These are phyloP conservation scores for Colletotrichum sp. DNA, from an alignment of 2,329 filamentous ascomycete genomes.

Conservation along the genomic window DNA sequence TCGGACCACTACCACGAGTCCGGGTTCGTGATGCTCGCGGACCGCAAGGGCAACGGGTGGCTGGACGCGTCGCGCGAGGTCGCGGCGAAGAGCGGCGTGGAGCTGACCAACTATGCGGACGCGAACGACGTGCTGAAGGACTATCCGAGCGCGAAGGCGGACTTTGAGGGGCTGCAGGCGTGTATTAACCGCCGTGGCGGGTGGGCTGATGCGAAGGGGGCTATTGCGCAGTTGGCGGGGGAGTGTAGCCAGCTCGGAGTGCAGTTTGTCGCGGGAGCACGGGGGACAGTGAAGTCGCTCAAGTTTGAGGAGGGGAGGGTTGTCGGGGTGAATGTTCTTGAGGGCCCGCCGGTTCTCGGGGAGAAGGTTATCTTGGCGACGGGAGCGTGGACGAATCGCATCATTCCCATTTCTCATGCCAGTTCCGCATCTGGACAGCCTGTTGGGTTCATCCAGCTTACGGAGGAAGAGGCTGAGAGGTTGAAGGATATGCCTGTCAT, in stretches of 20 bases:
- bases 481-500: conserved; percentile 64
- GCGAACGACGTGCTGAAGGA: conserved; percentile 6
- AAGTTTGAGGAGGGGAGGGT: conserved; percentile 20
- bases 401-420: conserved; percentile 65
- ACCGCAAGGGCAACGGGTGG: conserved; percentile 22
- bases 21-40: conserved; percentile 36
- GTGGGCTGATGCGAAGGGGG: conserved; percentile 35
- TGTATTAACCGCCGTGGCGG: conserved; percentile 31
- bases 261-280: conserved; percentile 32
- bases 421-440: conserved; percentile 70
- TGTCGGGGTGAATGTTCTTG: conserved; percentile 28
- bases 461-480: conserved; percentile 57
- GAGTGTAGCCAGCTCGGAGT: conserved; percentile 33
- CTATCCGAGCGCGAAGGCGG: background rate
- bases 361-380: conserved; percentile 66
- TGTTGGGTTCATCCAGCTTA: conserved; percentile 68
- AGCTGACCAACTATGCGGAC: conserved; percentile 33
- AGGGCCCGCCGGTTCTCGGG: conserved; percentile 42
- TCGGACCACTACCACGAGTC: conserved; percentile 33
- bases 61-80: conserved; percentile 20
- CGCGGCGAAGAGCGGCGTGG: conserved; percentile 14
- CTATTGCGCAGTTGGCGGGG: conserved; percentile 29
- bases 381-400: conserved; percentile 67
- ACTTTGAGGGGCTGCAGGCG: conserved; percentile 9
- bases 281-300: conserved; percentile 32